These are phyloP conservation scores for Ophiocordyceps australis DNA, from an alignment of 2,329 filamentous ascomycete species.

Conservation along the genomic window DNA sequence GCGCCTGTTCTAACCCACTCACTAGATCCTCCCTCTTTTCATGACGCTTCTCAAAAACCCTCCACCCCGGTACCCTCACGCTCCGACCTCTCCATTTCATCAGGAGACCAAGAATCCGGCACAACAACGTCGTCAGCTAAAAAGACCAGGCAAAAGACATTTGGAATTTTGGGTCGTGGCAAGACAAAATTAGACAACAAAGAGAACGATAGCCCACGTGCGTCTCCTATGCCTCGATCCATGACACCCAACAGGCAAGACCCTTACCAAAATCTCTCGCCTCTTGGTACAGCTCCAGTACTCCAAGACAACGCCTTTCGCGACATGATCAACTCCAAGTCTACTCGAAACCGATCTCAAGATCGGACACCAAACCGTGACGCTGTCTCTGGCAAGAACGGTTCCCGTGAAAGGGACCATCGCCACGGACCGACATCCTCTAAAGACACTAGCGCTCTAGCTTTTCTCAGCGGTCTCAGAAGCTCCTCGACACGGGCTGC, in stretches of 20 bases:
- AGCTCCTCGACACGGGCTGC: slow-evolving; percentile 57
- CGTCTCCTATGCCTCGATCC: slow-evolving; percentile 9
- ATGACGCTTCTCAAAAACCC: slow-evolving; percentile 18
- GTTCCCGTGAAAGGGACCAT: slow-evolving; percentile 26
- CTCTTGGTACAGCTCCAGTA: slow-evolving; percentile 43
- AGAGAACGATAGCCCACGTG: slow-evolving; percentile 21
- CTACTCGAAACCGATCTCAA: slow-evolving; percentile 51
- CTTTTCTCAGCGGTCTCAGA: slow-evolving; percentile 57
- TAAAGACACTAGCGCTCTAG: slow-evolving; percentile 41
- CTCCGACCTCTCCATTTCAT: slow-evolving; percentile 33
- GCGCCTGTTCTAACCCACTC: slow-evolving; percentile 5
- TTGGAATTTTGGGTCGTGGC: slow-evolving; percentile 31
- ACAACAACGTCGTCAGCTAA: slow-evolving; percentile 17
- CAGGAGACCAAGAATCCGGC: slow-evolving; percentile 24
- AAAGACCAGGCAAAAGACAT: slow-evolving; percentile 35
- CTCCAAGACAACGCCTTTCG: slow-evolving; percentile 48
- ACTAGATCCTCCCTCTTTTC: slow-evolving; percentile 9
- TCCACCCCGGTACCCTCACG: slow-evolving; percentile 23
- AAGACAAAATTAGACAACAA: slow-evolving; percentile 33
- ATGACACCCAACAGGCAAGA: slow-evolving; percentile 9
- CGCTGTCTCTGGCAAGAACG: slow-evolving; percentile 19
- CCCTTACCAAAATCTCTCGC: slow-evolving; percentile 10
- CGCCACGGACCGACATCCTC: slow-evolving; percentile 32
- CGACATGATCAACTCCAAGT: slow-evolving; percentile 48
- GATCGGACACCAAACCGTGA: slow-evolving; percentile 40